phyloP scores from a whole-genome alignment of 2,329 filamentous ascomycete genomes.

The Penicillium sp. region DNA sequence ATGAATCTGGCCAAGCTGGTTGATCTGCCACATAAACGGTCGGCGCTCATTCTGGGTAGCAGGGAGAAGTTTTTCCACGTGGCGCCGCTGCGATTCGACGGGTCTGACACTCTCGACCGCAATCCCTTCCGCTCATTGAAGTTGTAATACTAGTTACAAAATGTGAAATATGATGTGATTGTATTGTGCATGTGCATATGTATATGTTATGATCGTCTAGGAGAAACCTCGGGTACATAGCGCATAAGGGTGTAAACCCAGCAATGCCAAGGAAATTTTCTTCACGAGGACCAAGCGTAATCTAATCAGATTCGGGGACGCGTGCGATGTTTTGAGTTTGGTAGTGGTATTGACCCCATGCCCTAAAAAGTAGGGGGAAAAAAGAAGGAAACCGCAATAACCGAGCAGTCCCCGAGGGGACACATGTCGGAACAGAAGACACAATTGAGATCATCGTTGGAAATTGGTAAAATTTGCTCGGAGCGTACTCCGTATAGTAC shows the following conservation, averaged over 20 bases:
- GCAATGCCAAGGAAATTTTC: not conserved
- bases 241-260: too few species aligned
- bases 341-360: not conserved
- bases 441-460: not conserved
- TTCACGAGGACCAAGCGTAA: not conserved
- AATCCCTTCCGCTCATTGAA: conserved; percentile 4
- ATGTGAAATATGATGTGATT: not conserved
- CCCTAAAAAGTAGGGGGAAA: not conserved
- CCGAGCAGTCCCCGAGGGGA: not conserved
- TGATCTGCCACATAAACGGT: conserved; percentile 3
- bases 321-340: not conserved
- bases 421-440: not conserved
- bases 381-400: not conserved
- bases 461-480: not conserved
- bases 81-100: conserved; percentile 1
- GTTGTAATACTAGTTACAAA: not conserved
- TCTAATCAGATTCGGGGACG: conserved; percentile 3
- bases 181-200: not conserved
- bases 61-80: conserved; percentile 8
- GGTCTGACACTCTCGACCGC: conserved; percentile 1
- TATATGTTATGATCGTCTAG: not conserved
- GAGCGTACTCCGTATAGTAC: not conserved
- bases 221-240: too few species aligned
- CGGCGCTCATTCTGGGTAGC: conserved; percentile 4
- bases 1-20: conserved; percentile 4